Evolutionary conservation across 495 filamentous ascomycete species (phyloP).

Genomic region (Penicillium riverlandense): DNA sequence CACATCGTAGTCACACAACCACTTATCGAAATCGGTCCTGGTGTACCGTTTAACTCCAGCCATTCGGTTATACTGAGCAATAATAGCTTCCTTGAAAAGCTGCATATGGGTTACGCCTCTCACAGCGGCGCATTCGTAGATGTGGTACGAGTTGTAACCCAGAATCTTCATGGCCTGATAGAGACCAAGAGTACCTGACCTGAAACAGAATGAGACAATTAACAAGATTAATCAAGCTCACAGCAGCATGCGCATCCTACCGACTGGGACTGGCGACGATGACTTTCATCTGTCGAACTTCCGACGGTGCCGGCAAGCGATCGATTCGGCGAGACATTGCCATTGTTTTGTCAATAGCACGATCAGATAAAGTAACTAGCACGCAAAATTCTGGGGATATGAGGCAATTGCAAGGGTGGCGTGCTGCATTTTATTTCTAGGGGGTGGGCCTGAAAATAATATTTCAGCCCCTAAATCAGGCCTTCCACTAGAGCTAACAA

Average conservation of each 20-base stretch:
- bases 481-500: too few species aligned
- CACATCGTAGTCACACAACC: slow-evolving; percentile 17
- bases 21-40: slow-evolving; percentile 10
- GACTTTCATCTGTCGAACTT: slow-evolving; percentile 9
- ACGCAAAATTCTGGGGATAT: too few species aligned
- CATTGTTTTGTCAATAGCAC: not conserved
- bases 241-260: slow-evolving; percentile 1
- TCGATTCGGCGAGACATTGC: slow-evolving; percentile 12
- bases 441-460: too few species aligned
- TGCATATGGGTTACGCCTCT: slow-evolving; percentile 9
- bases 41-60: slow-evolving; percentile 11
- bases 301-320: slow-evolving; percentile 4
- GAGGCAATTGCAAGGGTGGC: too few species aligned
- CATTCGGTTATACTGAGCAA: slow-evolving; percentile 6
- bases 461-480: too few species aligned
- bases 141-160: slow-evolving; percentile 16
- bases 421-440: too few species aligned
- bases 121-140: slow-evolving; percentile 7
- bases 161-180: slow-evolving; percentile 15
- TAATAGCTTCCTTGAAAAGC: slow-evolving; percentile 11
- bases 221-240: not conserved
- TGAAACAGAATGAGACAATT: not conserved
- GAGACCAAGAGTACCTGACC: slow-evolving; percentile 16
- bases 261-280: slow-evolving; percentile 16
- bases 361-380: too few species aligned